Evolutionary conservation across 495 filamentous ascomycete genomes (phyloP).

Genomic region (Penicillium roqueforti): DNA sequence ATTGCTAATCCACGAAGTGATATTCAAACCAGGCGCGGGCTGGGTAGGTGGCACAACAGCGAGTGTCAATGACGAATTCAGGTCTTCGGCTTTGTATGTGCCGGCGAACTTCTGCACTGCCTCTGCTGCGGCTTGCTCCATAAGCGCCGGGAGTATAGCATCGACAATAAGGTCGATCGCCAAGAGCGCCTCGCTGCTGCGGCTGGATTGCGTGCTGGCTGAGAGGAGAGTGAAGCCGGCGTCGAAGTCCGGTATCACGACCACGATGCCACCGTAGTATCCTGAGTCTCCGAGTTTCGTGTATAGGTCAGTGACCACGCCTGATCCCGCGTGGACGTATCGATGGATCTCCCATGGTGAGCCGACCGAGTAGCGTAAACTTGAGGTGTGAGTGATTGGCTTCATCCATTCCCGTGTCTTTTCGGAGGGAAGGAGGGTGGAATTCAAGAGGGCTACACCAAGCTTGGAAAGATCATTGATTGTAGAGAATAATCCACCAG

Average conservation of each 20-base stretch:
- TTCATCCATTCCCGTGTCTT: constrained; percentile 43
- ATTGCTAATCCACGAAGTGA: constrained; percentile 48
- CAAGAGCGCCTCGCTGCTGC: neutral
- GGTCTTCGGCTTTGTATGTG: constrained; percentile 25
- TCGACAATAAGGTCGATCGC: constrained; percentile 25
- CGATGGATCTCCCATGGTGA: constrained; percentile 43
- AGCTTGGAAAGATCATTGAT: constrained; percentile 27
- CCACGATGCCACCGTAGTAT: constrained; percentile 28
- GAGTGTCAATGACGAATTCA: constrained; percentile 42
- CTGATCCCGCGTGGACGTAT: constrained; percentile 24
- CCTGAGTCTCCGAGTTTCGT: constrained; percentile 45
- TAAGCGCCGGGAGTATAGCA: constrained; percentile 30
- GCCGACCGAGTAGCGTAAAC: constrained; percentile 44
- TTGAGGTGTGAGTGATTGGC: constrained; percentile 46
- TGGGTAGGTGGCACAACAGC: constrained; percentile 24
- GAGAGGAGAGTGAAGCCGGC: constrained; percentile 37
- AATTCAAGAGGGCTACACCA: constrained; percentile 46
- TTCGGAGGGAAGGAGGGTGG: constrained; percentile 37
- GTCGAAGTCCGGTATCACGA: constrained; percentile 39
- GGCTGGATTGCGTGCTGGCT: constrained; percentile 18
- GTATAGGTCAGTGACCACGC: constrained; percentile 37
- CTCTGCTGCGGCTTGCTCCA: constrained; percentile 29
- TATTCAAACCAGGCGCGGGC: constrained; percentile 35
- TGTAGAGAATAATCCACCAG: constrained; percentile 36
- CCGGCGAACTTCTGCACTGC: constrained; percentile 30